Base-by-base conservation (phyloP, 1,284 basidiomycete genomes). In the Coriolopsis trogii region DNA sequence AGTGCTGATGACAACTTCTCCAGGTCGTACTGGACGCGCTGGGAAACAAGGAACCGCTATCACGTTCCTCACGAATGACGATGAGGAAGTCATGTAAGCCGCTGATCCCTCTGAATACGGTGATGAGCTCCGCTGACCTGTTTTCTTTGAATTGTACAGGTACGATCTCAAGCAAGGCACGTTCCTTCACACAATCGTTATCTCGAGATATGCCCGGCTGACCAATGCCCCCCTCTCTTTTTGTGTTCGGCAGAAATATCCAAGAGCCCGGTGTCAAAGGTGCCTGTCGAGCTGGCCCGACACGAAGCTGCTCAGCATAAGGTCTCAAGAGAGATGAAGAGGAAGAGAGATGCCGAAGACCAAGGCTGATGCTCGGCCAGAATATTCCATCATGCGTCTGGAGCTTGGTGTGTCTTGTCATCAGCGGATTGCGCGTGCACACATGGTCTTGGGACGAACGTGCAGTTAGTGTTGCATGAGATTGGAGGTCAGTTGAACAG, bases 41-140 rank as follows among this genome's bases (percentile, higher is more conserved):
- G 96, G 96, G 41, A 99, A 98, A 73, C 81, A 85, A 66, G 96
- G 96, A 49, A 82, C 84, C 0, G 85, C 97, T 10, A 93, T 98
- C 67, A 98, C 97, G 18, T 98, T 99, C 81, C 76, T 99, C 55
- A 91, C 90, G 39, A 95, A 96, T 66, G 88, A 93, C 62, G 96
- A 99, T 67, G 92, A 95, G 49, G 96, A 99, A 75, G 91, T 98
- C 69, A 93, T 98, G 93, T 95, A 75, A 64, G 91, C 84, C 49
- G 67, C 58, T 18, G 33, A 42, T 59, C 46, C 46, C 51, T 34
- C 52, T 46, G 50, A 36, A 20, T 43, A n/a, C n/a, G n/a, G n/a
- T n/a, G n/a, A n/a, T n/a, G n/a, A n/a, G n/a, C 15, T 37, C 16
- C 21, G 41, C 46, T 68, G 34, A 70, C 53, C 24, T 37, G 31